Base-by-base conservation (phyloP, 768 basidiomycete species). In the Multifurca ochricompacta region DNA sequence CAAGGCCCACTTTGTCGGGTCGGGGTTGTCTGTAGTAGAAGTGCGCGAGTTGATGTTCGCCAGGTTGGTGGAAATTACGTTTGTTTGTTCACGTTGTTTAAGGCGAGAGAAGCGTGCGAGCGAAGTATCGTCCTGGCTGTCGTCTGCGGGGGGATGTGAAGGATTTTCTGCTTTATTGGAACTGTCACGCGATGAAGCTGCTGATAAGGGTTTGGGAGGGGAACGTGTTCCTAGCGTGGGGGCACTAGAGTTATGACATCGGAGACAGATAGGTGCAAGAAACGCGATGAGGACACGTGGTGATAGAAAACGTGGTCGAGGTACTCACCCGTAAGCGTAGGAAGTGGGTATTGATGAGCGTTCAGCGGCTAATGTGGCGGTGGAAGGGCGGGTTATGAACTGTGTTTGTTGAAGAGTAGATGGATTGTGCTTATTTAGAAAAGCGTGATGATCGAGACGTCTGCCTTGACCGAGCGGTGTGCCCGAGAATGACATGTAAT, bases 381-480 rank as follows among this genome's bases (percentile, higher is more conserved):
- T 59, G 59, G 61, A 60, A 23, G 70, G 69, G 60, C 65, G 67
- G 37, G 61, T 31, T 35, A 42, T 9, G 32, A 55, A 46, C 61
- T 67, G 62, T 61, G 69, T 18, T 69, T 69, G 62, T 51, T 48
- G 68, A 66, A 53, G 69, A 47, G 45, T 11, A 30, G 69, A 74
- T 48, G 55, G 54, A 44, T 64, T 32, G 11, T 61, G 67, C 65
- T 85, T 87, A 56, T 81, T 82, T 68, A 87, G 80, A 66, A 91
- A 89, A 47, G 85, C 77, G 68, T 75, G 73, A 68, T 84, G 86
- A 78, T 88, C 86, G 67, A 89, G 80, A 73, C 87, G 83, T 78
- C 87, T 85, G 75, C 82, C 84, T 81, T 87, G 83, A 72, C 83
- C 84, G 62, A 89, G 71, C 53, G 87, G 85, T 68, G 87, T 89